Percentiles rank a stretch among this genome's conserved stretches.
phyloP scores from a whole-genome alignment of 2,329 filamentous ascomycete species.

The Ceratocystis destructans region DNA sequence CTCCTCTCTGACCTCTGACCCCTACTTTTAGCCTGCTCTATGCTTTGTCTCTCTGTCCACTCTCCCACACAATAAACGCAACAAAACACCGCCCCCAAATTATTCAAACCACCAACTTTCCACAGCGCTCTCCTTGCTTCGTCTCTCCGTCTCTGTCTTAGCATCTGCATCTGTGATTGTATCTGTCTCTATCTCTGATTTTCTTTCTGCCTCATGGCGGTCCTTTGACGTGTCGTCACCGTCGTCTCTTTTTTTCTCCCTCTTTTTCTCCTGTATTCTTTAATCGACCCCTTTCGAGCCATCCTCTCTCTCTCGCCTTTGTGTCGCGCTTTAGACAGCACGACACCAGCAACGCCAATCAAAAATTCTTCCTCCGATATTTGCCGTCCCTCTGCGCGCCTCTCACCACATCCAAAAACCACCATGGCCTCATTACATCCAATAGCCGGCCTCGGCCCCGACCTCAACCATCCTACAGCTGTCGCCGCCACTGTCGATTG shows the following conservation, averaged over 20 bases:
- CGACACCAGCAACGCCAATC: too few species aligned
- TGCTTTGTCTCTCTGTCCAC: not conserved
- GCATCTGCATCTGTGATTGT: not conserved
- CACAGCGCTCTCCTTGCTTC: too few species aligned
- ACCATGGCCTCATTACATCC: constrained; percentile 11
- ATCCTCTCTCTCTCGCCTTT: not conserved
- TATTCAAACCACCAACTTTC: too few species aligned
- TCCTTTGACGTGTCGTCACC: not conserved
- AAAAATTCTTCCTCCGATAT: not conserved
- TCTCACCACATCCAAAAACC: not conserved
- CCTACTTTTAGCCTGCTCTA: too few species aligned
- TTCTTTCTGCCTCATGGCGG: not conserved
- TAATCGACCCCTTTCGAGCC: not conserved
- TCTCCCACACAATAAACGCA: not conserved
- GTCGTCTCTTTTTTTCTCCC: not conserved
- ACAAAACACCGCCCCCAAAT: too few species aligned
- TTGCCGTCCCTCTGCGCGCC: not conserved
- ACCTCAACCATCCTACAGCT: not conserved
- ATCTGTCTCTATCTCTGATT: not conserved
- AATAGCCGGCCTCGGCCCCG: not conserved
- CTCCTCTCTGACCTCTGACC: not conserved
- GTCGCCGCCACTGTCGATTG: constrained; percentile 14
- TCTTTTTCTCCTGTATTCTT: not conserved
- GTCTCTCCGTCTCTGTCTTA: not conserved
- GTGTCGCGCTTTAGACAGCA: not conserved